A percentile compares a stretch with the other conserved stretches of the same genome.
These are phyloP conservation scores for Pseudogymnoascus verrucosus DNA, from an alignment of 2,329 filamentous ascomycete genomes.

Conservation along the genomic window DNA sequence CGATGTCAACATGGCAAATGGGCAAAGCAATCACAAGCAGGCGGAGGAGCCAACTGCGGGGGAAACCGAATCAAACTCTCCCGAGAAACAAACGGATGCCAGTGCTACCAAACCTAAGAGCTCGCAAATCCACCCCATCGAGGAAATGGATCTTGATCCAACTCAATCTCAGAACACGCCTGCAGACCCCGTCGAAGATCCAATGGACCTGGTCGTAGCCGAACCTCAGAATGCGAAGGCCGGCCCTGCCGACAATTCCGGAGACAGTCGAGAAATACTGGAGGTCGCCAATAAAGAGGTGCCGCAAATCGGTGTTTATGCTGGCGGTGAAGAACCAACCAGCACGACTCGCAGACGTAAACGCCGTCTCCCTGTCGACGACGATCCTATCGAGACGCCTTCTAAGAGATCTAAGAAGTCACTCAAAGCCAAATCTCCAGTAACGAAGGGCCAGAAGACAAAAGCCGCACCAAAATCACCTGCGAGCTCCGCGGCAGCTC, in stretches of 20 bases:
- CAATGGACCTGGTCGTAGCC: neutral
- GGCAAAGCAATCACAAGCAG: neutral
- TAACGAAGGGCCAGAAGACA: neutral
- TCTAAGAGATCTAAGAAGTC: neutral
- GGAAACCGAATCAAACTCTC: neutral
- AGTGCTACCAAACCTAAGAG: neutral
- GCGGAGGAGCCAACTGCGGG: neutral
- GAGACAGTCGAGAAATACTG: neutral
- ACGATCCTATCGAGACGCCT: neutral
- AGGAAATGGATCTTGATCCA: neutral
- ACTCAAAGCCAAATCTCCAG: neutral
- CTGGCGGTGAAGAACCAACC: neutral
- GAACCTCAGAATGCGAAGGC: neutral
- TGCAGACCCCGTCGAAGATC: neutral
- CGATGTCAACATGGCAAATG: neutral
- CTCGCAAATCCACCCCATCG: neutral
- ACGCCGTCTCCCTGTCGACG: constrained; percentile 16
- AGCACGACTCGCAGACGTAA: constrained; percentile 15
- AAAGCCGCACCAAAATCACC: neutral
- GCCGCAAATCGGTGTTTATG: neutral
- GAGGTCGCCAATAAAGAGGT: neutral
- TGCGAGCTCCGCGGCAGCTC: neutral
- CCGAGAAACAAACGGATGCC: neutral
- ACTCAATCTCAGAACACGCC: neutral
- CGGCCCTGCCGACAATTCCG: neutral